These are phyloP conservation scores for Penicillium desertorum DNA, from an alignment of 495 filamentous ascomycete species.

Conservation along the genomic window DNA sequence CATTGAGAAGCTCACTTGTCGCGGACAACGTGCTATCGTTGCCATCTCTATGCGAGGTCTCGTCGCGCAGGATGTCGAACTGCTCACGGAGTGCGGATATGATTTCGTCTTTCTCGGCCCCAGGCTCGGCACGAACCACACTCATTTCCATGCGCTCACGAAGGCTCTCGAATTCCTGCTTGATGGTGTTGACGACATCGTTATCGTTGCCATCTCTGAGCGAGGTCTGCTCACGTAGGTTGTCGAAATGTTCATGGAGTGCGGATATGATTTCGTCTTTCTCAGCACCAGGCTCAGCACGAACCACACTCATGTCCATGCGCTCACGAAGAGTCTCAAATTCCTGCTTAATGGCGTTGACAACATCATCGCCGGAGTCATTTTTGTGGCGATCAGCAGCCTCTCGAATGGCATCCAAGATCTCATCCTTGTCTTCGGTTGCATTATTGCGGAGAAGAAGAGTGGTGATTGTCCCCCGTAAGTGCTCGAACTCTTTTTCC, in stretches of 20 bases:
- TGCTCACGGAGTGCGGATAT: conserved; percentile 70
- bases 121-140: conserved; percentile 34
- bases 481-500: conserved; percentile 65
- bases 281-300: conserved; percentile 26
- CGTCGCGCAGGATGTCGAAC: conserved; percentile 64
- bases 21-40: conserved; percentile 58
- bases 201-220: conserved; percentile 49
- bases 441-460: conserved; percentile 60
- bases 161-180: conserved; percentile 71
- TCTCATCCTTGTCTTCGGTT: conserved; percentile 57
- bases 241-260: conserved; percentile 67
- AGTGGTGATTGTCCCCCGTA: conserved; percentile 70
- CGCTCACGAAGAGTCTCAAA: conserved; percentile 72
- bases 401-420: conserved; percentile 63
- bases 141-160: conserved; percentile 55
- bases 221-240: conserved; percentile 64
- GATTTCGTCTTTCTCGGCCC: conserved; percentile 50
- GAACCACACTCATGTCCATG: conserved; percentile 43
- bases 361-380: conserved; percentile 23
- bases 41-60: conserved; percentile 57
- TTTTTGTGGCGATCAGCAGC: conserved; percentile 29
- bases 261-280: conserved; percentile 63
- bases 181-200: conserved; percentile 52
- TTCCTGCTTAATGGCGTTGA: conserved; percentile 63
- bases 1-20: conserved; percentile 75